Base-by-base conservation (phyloP, 78 protist species). In the Acrasis kona region DNA sequence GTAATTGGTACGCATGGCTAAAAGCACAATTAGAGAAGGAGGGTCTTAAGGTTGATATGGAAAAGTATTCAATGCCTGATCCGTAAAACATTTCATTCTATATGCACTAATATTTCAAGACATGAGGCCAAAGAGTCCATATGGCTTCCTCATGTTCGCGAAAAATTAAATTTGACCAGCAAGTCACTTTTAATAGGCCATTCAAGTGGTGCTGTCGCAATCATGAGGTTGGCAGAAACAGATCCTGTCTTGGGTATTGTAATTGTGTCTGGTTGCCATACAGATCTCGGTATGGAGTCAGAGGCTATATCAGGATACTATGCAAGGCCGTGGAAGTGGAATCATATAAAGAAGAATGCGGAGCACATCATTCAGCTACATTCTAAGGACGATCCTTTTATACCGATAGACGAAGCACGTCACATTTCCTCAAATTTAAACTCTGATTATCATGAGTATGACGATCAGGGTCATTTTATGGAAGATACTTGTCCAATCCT, bases 271-370 rank as follows among this genome's bases (percentile, higher is more conserved):
- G 82, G 78, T 3, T 78, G 73, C 74, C 50, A 38, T 71, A 67
- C 82, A 4, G 61, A 78, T 58, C 50, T 67, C 35, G 82, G 82
- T 29, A 66, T 70, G 70, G 67, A 64, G 3, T 32, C 12, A 1
- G 82, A 78, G 74, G n/a, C 4, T 1, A 74, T 74, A 3, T 27
- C 78, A 2, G 76, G 76, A 27, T 78, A 78, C 82, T 78, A 69
- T 31, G 38, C 74, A 28, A 72, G 10, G 70, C 27, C 10, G 70
- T 72, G 65, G 76, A 10, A 72, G 31, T 72, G 76, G 76, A 29
- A 41, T 10, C 10, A n/a, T 10, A 72, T 72, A 27, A 10, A 10
- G 12, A 42, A 72, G 76, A 10, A 72, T 42, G 35, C 64, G 27
- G 76, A 42, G 58, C 64, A 65, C 12, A 72, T 72, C 12, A 27